Evolutionary conservation across 371 early-diverging fungal genomes (phyloP), one percentile per base, ranked within the genome.

Genomic region (Encephalitozoon cuniculi): DNA sequence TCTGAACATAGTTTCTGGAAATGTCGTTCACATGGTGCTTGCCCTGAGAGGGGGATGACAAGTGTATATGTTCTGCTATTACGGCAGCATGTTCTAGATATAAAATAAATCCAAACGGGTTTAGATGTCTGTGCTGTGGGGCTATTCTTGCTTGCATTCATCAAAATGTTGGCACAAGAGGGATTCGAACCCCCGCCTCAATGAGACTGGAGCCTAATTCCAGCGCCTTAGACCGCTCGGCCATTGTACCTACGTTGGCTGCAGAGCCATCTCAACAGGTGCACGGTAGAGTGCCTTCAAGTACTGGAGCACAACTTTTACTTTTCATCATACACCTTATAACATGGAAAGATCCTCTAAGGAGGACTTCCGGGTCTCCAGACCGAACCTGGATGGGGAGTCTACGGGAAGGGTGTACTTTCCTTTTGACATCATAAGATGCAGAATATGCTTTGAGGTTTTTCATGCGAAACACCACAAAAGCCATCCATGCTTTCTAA

Each of bases 11-110:
- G 88, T 87, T 75, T 91, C 90, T 52, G 95, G 94, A 28, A 90
- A 90, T 11, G 92, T 94, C 15, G 87, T 97, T 51, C 96, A 97
- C 84, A 88, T 97, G 85, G 95, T 97, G 11, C 87, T 97, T 75
- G 94, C 96, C 30, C 89, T 96, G 68, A 92, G 96, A 84, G 97
- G 97, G 64, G 97, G 97, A 65, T 77, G 76, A 64, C 26, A 37
- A 53, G 37, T n/a, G n/a, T n/a, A n/a, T n/a, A n/a, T n/a, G n/a
- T n/a, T 26, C 15, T 6, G 4, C n/a, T n/a, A n/a, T n/a, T n/a
- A n/a, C n/a, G n/a, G n/a, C n/a, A n/a, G n/a, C n/a, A n/a, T n/a
- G n/a, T n/a, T n/a, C n/a, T n/a, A n/a, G n/a, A n/a, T n/a, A n/a
- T n/a, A n/a, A n/a, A n/a, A n/a, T n/a, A n/a, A n/a, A n/a, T n/a